phyloP scores from a whole-genome alignment of 1,284 basidiomycete genomes.

The Sanghuangporus sanghuang region DNA sequence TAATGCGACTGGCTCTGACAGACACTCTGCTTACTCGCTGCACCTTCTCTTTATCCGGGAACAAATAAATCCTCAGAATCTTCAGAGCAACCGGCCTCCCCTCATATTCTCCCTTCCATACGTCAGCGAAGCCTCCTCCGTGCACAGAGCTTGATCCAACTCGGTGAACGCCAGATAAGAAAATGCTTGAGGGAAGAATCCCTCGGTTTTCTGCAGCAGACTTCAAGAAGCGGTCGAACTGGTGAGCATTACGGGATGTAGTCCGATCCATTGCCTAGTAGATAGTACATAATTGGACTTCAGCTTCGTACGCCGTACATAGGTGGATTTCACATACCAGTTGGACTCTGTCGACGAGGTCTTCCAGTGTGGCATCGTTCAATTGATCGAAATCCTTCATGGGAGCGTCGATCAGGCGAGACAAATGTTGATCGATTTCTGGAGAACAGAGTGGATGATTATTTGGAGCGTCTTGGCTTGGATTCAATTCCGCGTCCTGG shows the following conservation, averaged over 20 bases:
- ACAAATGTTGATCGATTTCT: too few relatives aligned
- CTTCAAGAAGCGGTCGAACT: neutral
- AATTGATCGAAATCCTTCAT: neutral
- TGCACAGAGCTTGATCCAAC: neutral
- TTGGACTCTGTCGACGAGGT: neutral
- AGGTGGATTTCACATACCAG: neutral
- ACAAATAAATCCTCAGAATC: neutral
- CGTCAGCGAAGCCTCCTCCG: constrained; percentile 15
- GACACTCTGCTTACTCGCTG: neutral
- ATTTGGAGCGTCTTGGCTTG: too few relatives aligned
- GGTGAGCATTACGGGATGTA: neutral
- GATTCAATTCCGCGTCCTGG: too few relatives aligned
- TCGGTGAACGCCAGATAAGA: neutral
- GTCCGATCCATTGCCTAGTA: neutral
- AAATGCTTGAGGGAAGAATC: neutral
- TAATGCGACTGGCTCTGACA: neutral
- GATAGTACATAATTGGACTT: neutral
- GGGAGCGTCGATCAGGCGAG: neutral
- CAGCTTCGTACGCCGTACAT: too few relatives aligned
- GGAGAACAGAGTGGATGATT: too few relatives aligned
- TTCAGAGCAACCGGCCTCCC: constrained; percentile 5
- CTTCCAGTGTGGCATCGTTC: neutral
- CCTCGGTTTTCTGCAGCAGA: neutral
- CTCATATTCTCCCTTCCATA: constrained; percentile 10
- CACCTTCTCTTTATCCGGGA: neutral